phyloP scores from a whole-genome alignment of 805 yeast species.

The Blastobotrys chiropterorum region DNA sequence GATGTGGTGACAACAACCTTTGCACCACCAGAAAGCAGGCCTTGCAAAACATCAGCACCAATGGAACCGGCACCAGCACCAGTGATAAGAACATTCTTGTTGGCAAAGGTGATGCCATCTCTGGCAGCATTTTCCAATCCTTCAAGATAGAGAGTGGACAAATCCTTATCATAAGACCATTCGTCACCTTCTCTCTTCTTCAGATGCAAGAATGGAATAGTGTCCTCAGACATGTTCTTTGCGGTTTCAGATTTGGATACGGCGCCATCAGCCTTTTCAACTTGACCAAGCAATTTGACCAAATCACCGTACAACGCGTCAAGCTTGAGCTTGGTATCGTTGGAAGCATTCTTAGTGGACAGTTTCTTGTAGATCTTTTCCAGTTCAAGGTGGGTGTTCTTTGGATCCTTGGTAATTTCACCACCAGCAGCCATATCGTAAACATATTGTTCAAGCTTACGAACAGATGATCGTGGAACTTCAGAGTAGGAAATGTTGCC shows the following conservation, averaged over 20 bases:
- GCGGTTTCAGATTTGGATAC: conserved; percentile 16
- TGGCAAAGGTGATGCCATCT: conserved; percentile 86
- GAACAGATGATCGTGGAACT: conserved; percentile 79
- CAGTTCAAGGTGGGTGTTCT: conserved; percentile 73
- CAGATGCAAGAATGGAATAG: conserved; percentile 91
- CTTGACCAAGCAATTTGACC: conserved; percentile 29
- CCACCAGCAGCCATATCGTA: conserved; percentile 96
- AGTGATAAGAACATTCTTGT: conserved; percentile 83
- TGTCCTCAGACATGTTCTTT: conserved; percentile 30
- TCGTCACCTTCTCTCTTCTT: conserved; percentile 66
- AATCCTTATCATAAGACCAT: conserved; percentile 79
- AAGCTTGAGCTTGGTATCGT: conserved; percentile 63
- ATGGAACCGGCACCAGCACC: conserved; percentile 99
- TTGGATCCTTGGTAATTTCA: conserved; percentile 67
- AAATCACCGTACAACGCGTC: conserved; percentile 33
- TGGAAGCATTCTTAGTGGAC: conserved; percentile 57
- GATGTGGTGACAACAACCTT: conserved; percentile 95
- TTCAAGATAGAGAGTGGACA: conserved; percentile 75
- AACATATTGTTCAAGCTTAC: conserved; percentile 93
- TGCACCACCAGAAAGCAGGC: conserved; percentile 96
- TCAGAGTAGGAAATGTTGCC: conserved; percentile 85
- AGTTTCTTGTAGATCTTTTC: conserved; percentile 77
- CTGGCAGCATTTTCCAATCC: conserved; percentile 91
- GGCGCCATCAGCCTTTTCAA: conserved; percentile 50
- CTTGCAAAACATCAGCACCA: conserved; percentile 95